A percentile compares a stretch with the other conserved stretches of the same genome.
phyloP scores from a whole-genome alignment of 371 early-diverging fungal species.

The Mortierella sp. region DNA sequence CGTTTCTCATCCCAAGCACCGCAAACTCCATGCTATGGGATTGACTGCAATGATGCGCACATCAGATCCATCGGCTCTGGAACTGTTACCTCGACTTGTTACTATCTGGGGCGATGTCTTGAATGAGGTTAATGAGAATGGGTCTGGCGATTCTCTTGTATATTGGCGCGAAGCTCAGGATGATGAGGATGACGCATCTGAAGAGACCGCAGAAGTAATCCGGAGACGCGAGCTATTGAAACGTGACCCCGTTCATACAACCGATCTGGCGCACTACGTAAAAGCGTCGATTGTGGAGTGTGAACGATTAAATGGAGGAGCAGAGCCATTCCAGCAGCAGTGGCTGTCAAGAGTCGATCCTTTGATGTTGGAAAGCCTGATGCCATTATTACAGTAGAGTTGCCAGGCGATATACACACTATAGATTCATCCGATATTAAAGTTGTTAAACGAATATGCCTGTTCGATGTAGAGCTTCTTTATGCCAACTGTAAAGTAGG shows the following conservation, averaged over 20 bases:
- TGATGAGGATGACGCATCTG: constrained; percentile 67
- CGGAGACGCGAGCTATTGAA: constrained; percentile 59
- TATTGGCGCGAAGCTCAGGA: constrained; percentile 73
- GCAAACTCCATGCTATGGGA: constrained; percentile 81
- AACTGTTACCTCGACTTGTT: constrained; percentile 65
- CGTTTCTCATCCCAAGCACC: constrained; percentile 77
- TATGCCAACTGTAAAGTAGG: no score
- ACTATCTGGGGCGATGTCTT: constrained; percentile 76
- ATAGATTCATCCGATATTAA: no score
- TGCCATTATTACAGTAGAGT: constrained; percentile 33
- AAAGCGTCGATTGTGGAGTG: constrained; percentile 61
- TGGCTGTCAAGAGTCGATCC: constrained; percentile 67
- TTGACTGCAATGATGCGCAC: constrained; percentile 73
- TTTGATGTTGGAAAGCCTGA: constrained; percentile 61
- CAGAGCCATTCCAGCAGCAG: constrained; percentile 56
- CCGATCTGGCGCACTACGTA: constrained; percentile 65
- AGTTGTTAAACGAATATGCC: no score
- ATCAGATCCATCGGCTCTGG: constrained; percentile 61
- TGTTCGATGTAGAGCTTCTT: no score
- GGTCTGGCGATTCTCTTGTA: constrained; percentile 72
- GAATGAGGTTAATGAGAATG: constrained; percentile 71
- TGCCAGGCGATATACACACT: no score
- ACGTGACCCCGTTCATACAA: constrained; percentile 70
- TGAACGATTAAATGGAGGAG: constrained; percentile 61
- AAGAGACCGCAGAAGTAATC: constrained; percentile 22